These are phyloP conservation scores for Stylonectria norvegica DNA, from an alignment of 2,329 filamentous ascomycete genomes.

Conservation along the genomic window DNA sequence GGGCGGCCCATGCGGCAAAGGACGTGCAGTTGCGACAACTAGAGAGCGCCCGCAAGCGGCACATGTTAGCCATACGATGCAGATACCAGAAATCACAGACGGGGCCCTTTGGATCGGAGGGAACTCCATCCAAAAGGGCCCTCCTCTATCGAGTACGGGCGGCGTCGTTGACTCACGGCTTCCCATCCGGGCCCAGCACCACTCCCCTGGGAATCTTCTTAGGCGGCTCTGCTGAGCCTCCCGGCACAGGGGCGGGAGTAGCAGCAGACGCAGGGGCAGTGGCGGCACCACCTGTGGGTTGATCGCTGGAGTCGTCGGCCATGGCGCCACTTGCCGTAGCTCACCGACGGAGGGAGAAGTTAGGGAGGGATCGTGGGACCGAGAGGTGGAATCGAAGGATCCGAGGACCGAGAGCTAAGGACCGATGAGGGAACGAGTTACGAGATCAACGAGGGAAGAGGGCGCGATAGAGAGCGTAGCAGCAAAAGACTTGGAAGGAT, in stretches of 20 bases:
- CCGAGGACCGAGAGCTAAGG: no score
- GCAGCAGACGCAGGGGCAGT: conserved; percentile 16
- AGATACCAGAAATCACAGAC: background rate
- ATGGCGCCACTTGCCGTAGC: conserved; percentile 16
- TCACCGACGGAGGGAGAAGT: no score
- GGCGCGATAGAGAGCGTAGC: conserved; percentile 2
- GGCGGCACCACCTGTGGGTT: conserved; percentile 19
- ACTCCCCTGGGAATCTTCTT: conserved; percentile 67
- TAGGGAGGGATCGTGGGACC: no score
- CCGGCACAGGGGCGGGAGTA: conserved; percentile 13
- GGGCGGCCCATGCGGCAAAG: conserved; percentile 48
- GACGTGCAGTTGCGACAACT: conserved; percentile 36
- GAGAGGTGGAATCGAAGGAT: no score
- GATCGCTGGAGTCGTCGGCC: conserved; percentile 27
- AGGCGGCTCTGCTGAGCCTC: conserved; percentile 34
- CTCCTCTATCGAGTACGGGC: no score
- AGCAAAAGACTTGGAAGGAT: conserved; percentile 2
- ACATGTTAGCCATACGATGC: conserved; percentile 1
- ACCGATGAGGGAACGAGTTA: no score
- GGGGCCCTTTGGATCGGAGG: no score
- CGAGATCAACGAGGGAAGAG: conserved; percentile 5
- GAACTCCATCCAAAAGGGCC: no score
- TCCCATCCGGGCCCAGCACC: conserved; percentile 75
- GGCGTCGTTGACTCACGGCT: conserved; percentile 63
- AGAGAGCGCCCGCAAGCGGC: conserved; percentile 2